Base-by-base conservation (phyloP, 306 rosid species). In the Vigna radiata region DNA sequence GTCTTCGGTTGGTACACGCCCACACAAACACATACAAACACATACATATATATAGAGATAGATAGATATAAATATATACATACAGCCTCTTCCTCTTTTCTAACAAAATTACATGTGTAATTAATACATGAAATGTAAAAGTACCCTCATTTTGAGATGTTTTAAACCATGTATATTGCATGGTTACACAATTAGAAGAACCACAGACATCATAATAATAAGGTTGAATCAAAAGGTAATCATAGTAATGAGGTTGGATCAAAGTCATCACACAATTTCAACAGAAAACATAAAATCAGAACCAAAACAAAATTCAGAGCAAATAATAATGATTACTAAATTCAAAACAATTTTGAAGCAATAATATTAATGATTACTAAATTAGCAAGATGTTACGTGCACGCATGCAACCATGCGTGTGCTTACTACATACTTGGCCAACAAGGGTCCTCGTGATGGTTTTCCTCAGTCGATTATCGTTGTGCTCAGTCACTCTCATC, bases 401-500 rank as follows among this genome's bases (percentile, higher is more conserved):
- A 48, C 58, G 56, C 66, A 55, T 73, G 68, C 65, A 55, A 23
- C 50, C 50, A 43, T 66, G 48, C 39, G 10, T 10, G 18, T 41
- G 61, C 3, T 17, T 15, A 81, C 89, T 15, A 83, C 90, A 31
- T 90, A 95, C 99, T 84, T 92, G 98, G 87, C 99, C 99, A n/a
- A 92, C 90, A 4, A 95, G 89, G 47, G 92, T 89, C 77, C 99
- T 88, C 89, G 82, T 89, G 63, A 95, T 85, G 17, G 96, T 91
- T 86, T 92, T 95, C 72, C 99, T 76, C 0, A 95, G 77, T 43
- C 98, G 90, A 64, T 83, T 85, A 75, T 95, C 98, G 52, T 93
- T 91, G 74, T 88, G 96, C 83, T 95, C 99, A 5, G 97, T 87
- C 39, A 95, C 97, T 72, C 77, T 86, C 99, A 95, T 95, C 54